phyloP scores from a whole-genome alignment of 495 filamentous ascomycete genomes.

The Aspergillus kassunensis region DNA sequence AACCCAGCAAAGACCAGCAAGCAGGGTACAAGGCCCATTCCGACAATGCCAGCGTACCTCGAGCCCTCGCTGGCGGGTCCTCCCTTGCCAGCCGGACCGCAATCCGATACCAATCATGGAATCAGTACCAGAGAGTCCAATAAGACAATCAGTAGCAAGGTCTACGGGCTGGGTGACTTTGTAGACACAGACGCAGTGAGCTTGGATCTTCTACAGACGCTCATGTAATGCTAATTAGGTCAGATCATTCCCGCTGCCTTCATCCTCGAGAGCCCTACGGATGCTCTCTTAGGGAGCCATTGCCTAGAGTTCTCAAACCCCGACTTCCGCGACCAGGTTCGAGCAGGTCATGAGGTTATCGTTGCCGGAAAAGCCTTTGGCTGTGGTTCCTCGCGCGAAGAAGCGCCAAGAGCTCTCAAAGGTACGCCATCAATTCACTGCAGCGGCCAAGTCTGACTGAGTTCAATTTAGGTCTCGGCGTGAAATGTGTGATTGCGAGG shows the following conservation, averaged over 20 bases:
- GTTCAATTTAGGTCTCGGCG: background rate
- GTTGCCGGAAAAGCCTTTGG: slow-evolving; percentile 43
- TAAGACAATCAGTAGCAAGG: no score
- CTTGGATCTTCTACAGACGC: slow-evolving; percentile 21
- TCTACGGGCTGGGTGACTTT: slow-evolving; percentile 37
- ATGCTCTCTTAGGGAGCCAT: slow-evolving; percentile 30
- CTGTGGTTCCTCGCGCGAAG: slow-evolving; percentile 39
- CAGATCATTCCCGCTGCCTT: slow-evolving; percentile 25
- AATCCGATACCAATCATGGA: no score
- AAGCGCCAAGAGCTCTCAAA: slow-evolving; percentile 36
- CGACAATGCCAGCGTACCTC: no score
- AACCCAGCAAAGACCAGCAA: no score
- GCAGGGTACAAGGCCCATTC: no score
- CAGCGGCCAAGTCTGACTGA: slow-evolving; percentile 21
- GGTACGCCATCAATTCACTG: slow-evolving; percentile 39
- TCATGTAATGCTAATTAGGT: background rate
- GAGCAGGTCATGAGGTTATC: slow-evolving; percentile 32
- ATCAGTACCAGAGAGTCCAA: no score
- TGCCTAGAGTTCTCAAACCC: slow-evolving; percentile 37
- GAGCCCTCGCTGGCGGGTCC: no score
- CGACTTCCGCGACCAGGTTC: slow-evolving; percentile 31
- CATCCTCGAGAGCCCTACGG: slow-evolving; percentile 20
- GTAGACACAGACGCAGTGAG: slow-evolving; percentile 45
- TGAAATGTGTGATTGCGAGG: background rate
- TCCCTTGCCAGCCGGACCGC: no score